Evolutionary conservation across 208 protist genomes (phyloP).

Genomic region (Trypanosoma cruzi): DNA sequence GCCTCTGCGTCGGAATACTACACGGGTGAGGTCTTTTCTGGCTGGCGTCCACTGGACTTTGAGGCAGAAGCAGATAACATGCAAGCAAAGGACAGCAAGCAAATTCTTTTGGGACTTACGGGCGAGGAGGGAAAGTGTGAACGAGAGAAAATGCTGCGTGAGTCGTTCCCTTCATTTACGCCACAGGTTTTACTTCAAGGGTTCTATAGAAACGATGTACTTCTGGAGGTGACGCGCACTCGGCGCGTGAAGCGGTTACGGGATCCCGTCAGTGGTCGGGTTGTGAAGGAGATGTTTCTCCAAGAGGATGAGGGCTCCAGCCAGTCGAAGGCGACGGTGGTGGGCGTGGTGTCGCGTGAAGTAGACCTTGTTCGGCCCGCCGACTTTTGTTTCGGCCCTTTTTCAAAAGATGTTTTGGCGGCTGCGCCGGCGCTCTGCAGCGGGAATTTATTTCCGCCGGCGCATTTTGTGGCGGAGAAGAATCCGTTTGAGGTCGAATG

Average conservation of each 20-base stretch:
- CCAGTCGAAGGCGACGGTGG: conserved; percentile 35
- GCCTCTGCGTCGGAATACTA: conserved; percentile 25
- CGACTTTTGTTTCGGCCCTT: conserved; percentile 72
- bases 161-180: conserved; percentile 70
- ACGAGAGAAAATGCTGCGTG: conserved; percentile 31
- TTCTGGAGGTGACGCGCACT: conserved; percentile 55
- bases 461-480: conserved; percentile 51
- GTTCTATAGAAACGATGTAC: conserved; percentile 77
- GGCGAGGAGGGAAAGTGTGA: conserved; percentile 12
- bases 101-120: neutral
- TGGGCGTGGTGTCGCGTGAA: conserved; percentile 82
- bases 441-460: conserved; percentile 62
- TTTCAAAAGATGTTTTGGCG: conserved; percentile 34
- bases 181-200: conserved; percentile 73
- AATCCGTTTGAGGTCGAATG: conserved; percentile 53
- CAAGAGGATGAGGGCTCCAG: neutral
- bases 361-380: conserved; percentile 66
- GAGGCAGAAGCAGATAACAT: conserved; percentile 16
- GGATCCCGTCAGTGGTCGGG: conserved; percentile 43
- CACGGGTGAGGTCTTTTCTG: conserved; percentile 29
- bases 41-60: conserved; percentile 33
- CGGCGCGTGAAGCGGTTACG: conserved; percentile 50
- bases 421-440: conserved; percentile 42
- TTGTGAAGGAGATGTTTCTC: conserved; percentile 48
- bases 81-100: neutral